These are phyloP conservation scores for Aspergillus bertholletiae DNA, from an alignment of 495 filamentous ascomycete species.

Conservation along the genomic window DNA sequence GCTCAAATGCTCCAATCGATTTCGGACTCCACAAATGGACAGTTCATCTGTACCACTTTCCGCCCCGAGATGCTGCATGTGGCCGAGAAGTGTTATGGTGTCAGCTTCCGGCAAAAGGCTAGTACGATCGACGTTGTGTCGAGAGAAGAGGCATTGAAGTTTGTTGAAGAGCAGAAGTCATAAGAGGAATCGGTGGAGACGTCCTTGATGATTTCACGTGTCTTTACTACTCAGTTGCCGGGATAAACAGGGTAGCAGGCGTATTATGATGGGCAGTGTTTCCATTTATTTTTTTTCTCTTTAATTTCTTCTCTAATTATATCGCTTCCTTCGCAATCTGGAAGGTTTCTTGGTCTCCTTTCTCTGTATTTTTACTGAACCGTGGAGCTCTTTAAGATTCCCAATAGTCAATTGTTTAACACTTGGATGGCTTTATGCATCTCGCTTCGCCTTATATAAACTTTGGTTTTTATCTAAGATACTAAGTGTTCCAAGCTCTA, in stretches of 20 bases:
- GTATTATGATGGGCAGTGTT: slow-evolving; percentile 5
- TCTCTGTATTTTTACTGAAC: slow-evolving; percentile 10
- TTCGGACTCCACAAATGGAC: slow-evolving; percentile 53
- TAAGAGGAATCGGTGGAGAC: slow-evolving; percentile 15
- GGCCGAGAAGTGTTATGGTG: slow-evolving; percentile 96
- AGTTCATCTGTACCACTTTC: slow-evolving; percentile 95
- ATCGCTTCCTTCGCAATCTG: not conserved
- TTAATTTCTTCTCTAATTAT: not conserved
- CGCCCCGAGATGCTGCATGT: slow-evolving; percentile 93
- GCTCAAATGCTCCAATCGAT: slow-evolving; percentile 81
- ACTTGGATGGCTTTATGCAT: too few species aligned
- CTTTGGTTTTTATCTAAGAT: too few species aligned
- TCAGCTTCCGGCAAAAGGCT: slow-evolving; percentile 90
- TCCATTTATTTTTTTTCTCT: not conserved
- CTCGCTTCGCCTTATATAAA: too few species aligned
- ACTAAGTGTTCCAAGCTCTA: too few species aligned
- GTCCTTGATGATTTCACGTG: slow-evolving; percentile 14
- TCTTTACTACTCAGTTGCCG: slow-evolving; percentile 11
- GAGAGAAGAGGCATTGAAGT: slow-evolving; percentile 82
- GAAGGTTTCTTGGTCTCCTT: not conserved
- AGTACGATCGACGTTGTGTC: slow-evolving; percentile 86
- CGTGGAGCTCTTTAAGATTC: slow-evolving; percentile 17
- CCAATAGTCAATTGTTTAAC: slow-evolving; percentile 16
- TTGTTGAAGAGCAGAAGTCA: slow-evolving; percentile 78
- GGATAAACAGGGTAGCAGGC: slow-evolving; percentile 20